phyloP scores from a whole-genome alignment of 1,284 basidiomycete species.

The Marasmius sp. region DNA sequence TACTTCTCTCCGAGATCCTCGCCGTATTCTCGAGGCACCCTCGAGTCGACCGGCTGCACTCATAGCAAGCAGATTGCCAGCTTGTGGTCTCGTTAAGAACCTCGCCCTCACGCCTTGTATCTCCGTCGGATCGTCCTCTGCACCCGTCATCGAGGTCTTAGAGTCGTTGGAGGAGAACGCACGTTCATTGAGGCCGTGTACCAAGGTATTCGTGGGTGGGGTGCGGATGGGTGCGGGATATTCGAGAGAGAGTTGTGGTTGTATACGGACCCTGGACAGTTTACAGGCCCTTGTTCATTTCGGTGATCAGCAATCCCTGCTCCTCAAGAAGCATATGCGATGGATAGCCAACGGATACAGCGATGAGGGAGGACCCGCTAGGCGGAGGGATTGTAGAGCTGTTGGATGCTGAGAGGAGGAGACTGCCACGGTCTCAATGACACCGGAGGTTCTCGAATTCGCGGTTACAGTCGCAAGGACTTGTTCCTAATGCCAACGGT shows the following conservation, averaged over 20 bases:
- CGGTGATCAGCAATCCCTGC: constrained; percentile 81
- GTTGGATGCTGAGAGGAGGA: constrained; percentile 99
- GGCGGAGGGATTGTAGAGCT: constrained; percentile 90
- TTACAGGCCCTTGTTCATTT: constrained; percentile 96
- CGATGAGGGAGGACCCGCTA: constrained; percentile 68
- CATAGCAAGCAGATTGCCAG: constrained; percentile 99
- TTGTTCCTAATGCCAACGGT: constrained; percentile 62
- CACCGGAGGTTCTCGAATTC: constrained; percentile 89
- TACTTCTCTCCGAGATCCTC: no score
- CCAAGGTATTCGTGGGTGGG: constrained; percentile 99
- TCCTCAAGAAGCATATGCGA: constrained; percentile 85
- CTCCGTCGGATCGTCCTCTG: constrained; percentile 95
- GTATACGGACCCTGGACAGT: constrained; percentile 96
- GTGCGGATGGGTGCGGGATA: constrained; percentile 99
- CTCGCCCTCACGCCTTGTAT: constrained; percentile 97
- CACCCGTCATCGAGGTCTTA: constrained; percentile 96
- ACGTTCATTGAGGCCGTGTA: constrained; percentile 78
- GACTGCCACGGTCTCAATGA: constrained; percentile 99
- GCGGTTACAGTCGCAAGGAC: constrained; percentile 62
- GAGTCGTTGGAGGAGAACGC: constrained; percentile 91
- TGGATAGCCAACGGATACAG: constrained; percentile 61
- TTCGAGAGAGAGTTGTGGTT: constrained; percentile 94
- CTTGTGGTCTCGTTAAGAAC: constrained; percentile 99
- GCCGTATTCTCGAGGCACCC: no score
- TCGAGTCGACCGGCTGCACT: no score